Evolutionary conservation across 495 filamentous ascomycete genomes (phyloP).

Genomic region (Endocarpon pusillum): DNA sequence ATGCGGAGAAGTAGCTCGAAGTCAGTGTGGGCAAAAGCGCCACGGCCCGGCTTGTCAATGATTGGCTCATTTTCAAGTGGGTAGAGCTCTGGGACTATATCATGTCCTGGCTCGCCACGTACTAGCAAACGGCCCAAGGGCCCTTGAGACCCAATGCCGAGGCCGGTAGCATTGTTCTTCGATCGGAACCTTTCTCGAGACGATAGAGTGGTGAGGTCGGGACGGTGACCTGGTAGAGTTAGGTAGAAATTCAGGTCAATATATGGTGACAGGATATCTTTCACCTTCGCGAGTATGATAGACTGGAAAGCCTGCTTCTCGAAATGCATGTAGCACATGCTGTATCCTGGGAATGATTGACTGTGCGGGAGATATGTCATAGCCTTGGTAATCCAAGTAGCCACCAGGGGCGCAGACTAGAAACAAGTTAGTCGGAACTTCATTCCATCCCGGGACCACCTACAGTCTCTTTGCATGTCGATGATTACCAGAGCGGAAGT

Average conservation of each 20-base stretch:
- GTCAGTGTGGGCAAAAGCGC: constrained; percentile 51
- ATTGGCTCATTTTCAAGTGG: constrained; percentile 39
- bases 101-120: constrained; percentile 46
- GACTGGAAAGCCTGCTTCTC: constrained; percentile 38
- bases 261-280: not conserved
- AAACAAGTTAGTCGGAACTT: constrained; percentile 11
- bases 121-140: constrained; percentile 47
- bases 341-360: constrained; percentile 37
- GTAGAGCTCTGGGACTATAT: constrained; percentile 40
- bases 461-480: constrained; percentile 60
- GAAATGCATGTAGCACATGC: constrained; percentile 38
- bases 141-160: constrained; percentile 43
- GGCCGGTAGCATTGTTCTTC: constrained; percentile 31
- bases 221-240: constrained; percentile 34
- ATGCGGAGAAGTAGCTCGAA: constrained; percentile 42
- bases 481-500: constrained; percentile 52
- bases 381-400: constrained; percentile 43
- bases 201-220: constrained; percentile 41
- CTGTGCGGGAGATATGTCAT: constrained; percentile 34
- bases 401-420: constrained; percentile 40
- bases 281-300: constrained; percentile 49
- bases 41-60: constrained; percentile 50
- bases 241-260: not conserved
- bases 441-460: constrained; percentile 9
- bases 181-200: constrained; percentile 37